Evolutionary conservation across 345 rosid species (phyloP), one percentile per base, ranked within the genome.

Genomic region (Eucalyptus sp.): DNA sequence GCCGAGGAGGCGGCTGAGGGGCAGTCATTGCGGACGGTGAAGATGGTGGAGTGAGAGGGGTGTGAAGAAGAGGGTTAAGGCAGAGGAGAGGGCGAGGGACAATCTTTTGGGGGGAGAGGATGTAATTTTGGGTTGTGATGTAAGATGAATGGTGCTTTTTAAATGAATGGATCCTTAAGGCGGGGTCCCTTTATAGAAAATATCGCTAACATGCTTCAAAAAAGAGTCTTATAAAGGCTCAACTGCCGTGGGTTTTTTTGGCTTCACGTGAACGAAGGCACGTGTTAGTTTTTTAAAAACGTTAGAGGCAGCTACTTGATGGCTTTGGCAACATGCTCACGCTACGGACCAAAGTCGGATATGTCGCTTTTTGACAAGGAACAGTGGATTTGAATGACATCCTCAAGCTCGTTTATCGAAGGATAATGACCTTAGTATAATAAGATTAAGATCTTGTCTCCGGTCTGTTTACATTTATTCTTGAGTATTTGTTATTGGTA

Each of bases 21-120:
- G 68, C 94, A 89, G 41, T 87, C 79, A 88, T 92, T 92, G 56
- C 41, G 46, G 87, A 92, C 50, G 43, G 60, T 89, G 13, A 92
- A 90, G 48, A 20, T 89, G 31, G 91, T 88, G 58, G 93, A 93
- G 37, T 46, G 50, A 66, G 90, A 31, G 89, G 88, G 54, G 56
- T 41, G 71, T 50, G 88, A 89, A 49, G 87, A 88, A 87, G 68
- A 86, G 50, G 88, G 52, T 11, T 29, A 88, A 17, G 87, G 20
- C n/a, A 37, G 88, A 31, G 54, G 1, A 29, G 13, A 37, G 79
- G 50, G 43, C 43, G 89, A 51, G 56, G 56, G 56, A 51, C 1
- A 3, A 51, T 51, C 22, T 51, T 51, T 51, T 51, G 22, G 9
- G 56, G 56, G 56, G 56, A 51, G 56, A 51, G 56, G 56, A 9